Evolutionary conservation across 768 basidiomycete genomes (phyloP).

Genomic region (Russula vinacea): DNA sequence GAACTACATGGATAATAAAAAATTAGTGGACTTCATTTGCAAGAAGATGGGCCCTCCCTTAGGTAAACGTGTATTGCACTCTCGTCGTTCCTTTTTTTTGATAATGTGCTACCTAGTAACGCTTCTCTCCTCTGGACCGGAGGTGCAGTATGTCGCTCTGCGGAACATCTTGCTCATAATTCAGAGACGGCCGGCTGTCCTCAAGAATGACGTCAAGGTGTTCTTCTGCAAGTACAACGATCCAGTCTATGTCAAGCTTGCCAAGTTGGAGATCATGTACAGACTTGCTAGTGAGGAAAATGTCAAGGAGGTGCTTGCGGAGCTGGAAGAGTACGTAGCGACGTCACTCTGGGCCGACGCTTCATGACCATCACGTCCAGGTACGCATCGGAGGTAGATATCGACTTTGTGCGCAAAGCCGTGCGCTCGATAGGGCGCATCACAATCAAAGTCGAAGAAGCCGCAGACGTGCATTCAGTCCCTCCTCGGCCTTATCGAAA

Average conservation of each 20-base stretch:
- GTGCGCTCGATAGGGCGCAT: slow-evolving; percentile 95
- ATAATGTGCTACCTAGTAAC: slow-evolving; percentile 57
- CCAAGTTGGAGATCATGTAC: slow-evolving; percentile 99
- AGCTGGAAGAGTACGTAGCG: slow-evolving; percentile 80
- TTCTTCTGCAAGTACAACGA: slow-evolving; percentile 99
- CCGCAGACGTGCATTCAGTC: slow-evolving; percentile 91
- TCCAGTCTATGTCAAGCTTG: slow-evolving; percentile 97
- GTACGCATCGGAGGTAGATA: slow-evolving; percentile 96
- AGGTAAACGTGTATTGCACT: slow-evolving; percentile 47
- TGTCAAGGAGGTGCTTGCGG: slow-evolving; percentile 86
- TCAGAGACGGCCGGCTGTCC: slow-evolving; percentile 85
- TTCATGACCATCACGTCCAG: slow-evolving; percentile 40
- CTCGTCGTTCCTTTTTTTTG: slow-evolving; percentile 34
- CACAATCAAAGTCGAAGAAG: slow-evolving; percentile 93
- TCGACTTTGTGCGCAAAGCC: slow-evolving; percentile 97
- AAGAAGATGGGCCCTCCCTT: slow-evolving; percentile 98
- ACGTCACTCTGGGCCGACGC: not conserved
- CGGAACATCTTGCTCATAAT: slow-evolving; percentile 97
- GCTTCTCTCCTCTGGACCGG: slow-evolving; percentile 91
- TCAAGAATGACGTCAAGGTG: slow-evolving; percentile 96
- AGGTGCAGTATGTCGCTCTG: slow-evolving; percentile 97
- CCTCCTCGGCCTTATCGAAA: slow-evolving; percentile 82
- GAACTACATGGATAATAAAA: slow-evolving; percentile 97
- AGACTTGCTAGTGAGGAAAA: slow-evolving; percentile 94
- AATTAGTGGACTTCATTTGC: slow-evolving; percentile 83